Conservation (phyloP, 1,284 basidiomycete genomes). For the Cutaneotrichosporon cavernicola region DNA sequence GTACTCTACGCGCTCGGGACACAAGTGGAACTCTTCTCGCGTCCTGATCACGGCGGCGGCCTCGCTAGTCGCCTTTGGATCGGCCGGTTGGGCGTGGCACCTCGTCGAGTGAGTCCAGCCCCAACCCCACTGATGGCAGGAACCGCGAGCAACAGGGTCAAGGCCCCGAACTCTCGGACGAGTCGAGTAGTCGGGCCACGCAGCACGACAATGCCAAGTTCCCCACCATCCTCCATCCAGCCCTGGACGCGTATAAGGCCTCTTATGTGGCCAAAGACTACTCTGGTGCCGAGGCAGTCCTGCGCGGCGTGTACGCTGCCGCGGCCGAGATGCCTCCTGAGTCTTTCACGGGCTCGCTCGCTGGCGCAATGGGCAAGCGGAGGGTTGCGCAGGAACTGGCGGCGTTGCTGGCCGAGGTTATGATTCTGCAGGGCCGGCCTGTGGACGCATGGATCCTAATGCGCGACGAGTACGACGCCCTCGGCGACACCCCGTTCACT, state of each 20-base stretch:
- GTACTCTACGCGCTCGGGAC: background rate
- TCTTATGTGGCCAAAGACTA: background rate
- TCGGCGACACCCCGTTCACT: background rate
- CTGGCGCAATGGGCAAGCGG: background rate
- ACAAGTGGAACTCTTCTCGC: background rate
- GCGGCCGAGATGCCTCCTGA: background rate
- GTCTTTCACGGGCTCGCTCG: background rate
- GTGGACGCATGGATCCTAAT: background rate
- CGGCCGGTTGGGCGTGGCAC: background rate
- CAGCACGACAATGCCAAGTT: constrained; percentile 1
- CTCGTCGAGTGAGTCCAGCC: background rate
- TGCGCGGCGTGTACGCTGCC: background rate
- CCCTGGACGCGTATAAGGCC: background rate
- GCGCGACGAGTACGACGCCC: background rate
- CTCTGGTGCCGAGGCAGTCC: background rate
- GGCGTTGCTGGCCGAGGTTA: background rate
- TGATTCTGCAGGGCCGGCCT: background rate
- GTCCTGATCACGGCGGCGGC: background rate
- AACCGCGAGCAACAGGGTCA: background rate
- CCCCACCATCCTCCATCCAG: background rate
- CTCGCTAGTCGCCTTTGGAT: background rate
- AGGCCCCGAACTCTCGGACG: background rate
- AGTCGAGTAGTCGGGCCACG: background rate
- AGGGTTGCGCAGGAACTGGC: background rate
- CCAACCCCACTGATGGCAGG: background rate